Conservation (phyloP, 257 asterid species). For the Prunella vulgaris region DNA sequence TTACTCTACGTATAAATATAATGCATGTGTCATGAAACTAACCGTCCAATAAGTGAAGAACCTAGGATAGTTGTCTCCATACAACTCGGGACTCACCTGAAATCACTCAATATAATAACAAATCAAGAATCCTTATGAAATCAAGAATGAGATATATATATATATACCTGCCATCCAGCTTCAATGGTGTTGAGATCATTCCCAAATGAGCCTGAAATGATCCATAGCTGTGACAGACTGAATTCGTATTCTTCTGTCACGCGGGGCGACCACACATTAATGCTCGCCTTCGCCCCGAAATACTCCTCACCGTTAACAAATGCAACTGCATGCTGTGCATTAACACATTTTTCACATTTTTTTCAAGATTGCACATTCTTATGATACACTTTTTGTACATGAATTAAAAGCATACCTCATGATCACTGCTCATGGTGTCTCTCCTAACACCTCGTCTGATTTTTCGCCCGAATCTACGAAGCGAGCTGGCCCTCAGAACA, state of each 20-base stretch:
- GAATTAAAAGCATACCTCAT: constrained; percentile 47
- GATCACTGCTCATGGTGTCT: constrained; percentile 75
- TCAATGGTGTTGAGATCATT: constrained; percentile 95
- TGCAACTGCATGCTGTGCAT: constrained; percentile 81
- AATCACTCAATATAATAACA: background rate
- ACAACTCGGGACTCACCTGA: constrained; percentile 82
- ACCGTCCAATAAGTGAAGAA: constrained; percentile 96
- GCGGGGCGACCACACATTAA: constrained; percentile 88
- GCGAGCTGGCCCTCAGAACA: constrained; percentile 50
- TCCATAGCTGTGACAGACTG: constrained; percentile 89
- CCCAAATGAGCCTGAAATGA: constrained; percentile 87
- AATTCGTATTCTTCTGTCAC: constrained; percentile 82
- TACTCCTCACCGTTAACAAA: constrained; percentile 81
- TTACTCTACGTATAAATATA: background rate
- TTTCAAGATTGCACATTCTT: background rate
- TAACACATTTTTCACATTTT: no score
- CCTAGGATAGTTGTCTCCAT: constrained; percentile 85
- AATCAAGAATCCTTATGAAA: background rate
- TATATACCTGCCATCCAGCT: constrained; percentile 95
- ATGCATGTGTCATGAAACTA: constrained; percentile 15
- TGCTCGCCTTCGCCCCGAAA: constrained; percentile 89
- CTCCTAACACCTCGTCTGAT: constrained; percentile 57
- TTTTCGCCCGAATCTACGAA: constrained; percentile 70
- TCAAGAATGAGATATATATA: background rate
- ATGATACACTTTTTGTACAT: background rate